Evolutionary conservation across 2,329 filamentous ascomycete genomes (phyloP), one percentile per base, ranked within the genome.

Genomic region (Talaromyces piceae): DNA sequence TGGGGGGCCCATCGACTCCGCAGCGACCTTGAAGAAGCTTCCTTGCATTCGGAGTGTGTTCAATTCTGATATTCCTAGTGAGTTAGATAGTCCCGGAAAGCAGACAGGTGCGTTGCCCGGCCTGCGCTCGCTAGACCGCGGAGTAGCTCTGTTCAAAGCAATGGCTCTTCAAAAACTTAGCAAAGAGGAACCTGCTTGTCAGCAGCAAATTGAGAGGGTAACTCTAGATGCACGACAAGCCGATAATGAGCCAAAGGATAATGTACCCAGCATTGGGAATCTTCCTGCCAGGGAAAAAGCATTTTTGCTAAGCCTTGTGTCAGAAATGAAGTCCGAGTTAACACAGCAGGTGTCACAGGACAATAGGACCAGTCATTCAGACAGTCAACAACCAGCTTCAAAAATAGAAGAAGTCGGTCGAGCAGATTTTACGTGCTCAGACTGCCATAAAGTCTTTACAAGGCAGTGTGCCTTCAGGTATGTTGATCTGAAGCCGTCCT

Each of bases 381-480:
- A 20, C 25, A n/a, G 18, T 3, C 44, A 33, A 16, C 3, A 23
- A 8, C 1, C 6, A 5, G 12, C 16, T 33, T 28, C 44, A 33
- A 11, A 9, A 9, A 1, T 23, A 26, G 30, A 46, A 26, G 8
- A 18, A 11, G 3, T 6, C 16, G 20, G 20, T 5, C 5, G 16
- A 37, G 16, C 16, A 7, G 12, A 12, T 20, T 46, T 28, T 7
- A 11, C 16, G 8, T 46, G 44, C 12, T 28, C 12, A 13, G 25
- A 46, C 18, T 46, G 44, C 22, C 11, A 16, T 3, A 30, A 20
- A 26, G 12, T 1, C 11, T 46, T 46, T 46, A 6, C 11, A 13
- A 28, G 44, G 44, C 22, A 46, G 25, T 46, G 44, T 20, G 44
- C 28, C 47, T 63, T 72, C 59, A 71, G 65, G 69, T 71, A 61